Evolutionary conservation across 495 filamentous ascomycete species (phyloP).

Genomic region (Aspergillus kassunensis): DNA sequence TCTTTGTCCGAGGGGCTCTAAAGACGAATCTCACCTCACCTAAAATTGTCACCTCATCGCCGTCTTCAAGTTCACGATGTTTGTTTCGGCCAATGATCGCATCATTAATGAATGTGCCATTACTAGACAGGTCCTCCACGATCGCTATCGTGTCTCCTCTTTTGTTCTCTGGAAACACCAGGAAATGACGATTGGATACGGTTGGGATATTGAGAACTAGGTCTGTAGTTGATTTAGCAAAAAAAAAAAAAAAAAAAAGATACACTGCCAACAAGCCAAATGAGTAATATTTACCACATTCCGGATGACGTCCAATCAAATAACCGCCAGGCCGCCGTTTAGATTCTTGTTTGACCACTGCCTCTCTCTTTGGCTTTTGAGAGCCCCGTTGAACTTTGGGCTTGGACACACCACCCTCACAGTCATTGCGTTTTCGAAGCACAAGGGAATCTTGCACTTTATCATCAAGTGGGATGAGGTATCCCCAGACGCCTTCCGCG

Average conservation of each 20-base stretch:
- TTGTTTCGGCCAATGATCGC: conserved; percentile 88
- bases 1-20: conserved; percentile 73
- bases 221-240: conserved; percentile 51
- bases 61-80: conserved; percentile 77
- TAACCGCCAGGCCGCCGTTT: conserved; percentile 74
- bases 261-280: not conserved
- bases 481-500: conserved; percentile 93
- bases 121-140: conserved; percentile 89
- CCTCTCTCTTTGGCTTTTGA: conserved; percentile 9
- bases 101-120: conserved; percentile 95
- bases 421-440: conserved; percentile 62
- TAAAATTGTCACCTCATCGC: conserved; percentile 84
- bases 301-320: conserved; percentile 85
- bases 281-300: conserved; percentile 71
- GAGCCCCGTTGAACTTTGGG: conserved; percentile 34
- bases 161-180: conserved; percentile 84
- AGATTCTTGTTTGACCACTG: conserved; percentile 19
- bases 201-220: conserved; percentile 71
- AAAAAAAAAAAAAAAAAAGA: too few relatives aligned
- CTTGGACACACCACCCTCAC: conserved; percentile 52
- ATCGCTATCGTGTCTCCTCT: conserved; percentile 75
- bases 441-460: conserved; percentile 67
- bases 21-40: conserved; percentile 84
- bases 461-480: conserved; percentile 76
- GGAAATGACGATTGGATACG: conserved; percentile 93